Evolutionary conservation across 371 early-diverging fungal species (phyloP).

Genomic region (Blakeslea trispora): DNA sequence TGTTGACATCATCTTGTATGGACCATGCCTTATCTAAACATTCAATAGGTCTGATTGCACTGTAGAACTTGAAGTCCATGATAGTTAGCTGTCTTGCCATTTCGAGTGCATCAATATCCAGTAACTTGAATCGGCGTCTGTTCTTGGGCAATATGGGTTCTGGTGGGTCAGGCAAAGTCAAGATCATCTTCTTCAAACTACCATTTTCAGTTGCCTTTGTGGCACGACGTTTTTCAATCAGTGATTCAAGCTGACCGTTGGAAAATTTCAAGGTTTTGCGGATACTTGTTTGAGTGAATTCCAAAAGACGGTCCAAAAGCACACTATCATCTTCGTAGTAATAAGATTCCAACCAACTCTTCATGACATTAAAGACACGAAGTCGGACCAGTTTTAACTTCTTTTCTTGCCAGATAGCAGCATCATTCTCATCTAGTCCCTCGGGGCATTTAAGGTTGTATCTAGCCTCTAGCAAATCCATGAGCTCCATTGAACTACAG

Average conservation of each 20-base stretch:
- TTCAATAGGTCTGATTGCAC: conserved; percentile 80
- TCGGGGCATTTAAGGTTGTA: conserved; percentile 72
- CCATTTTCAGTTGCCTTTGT: conserved; percentile 29
- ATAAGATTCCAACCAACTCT: conserved; percentile 86
- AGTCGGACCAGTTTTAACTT: conserved; percentile 83
- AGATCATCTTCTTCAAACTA: conserved; percentile 63
- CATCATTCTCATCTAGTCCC: conserved; percentile 62
- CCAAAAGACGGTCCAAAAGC: conserved; percentile 65
- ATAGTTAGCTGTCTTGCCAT: conserved; percentile 93
- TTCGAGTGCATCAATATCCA: conserved; percentile 90
- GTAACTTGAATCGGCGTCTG: conserved; percentile 63
- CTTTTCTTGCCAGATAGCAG: conserved; percentile 76
- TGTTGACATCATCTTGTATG: conserved; percentile 35
- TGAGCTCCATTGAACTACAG: conserved; percentile 67
- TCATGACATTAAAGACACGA: conserved; percentile 86
- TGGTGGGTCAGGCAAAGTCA: conserved; percentile 64
- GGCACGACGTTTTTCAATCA: conserved; percentile 63
- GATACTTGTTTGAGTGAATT: conserved; percentile 76
- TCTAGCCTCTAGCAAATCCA: conserved; percentile 68
- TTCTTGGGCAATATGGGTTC: conserved; percentile 71
- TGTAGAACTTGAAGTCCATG: conserved; percentile 79
- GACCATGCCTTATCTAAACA: conserved; percentile 91
- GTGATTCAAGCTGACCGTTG: conserved; percentile 65
- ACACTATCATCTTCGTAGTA: conserved; percentile 70
- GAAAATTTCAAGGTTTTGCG: conserved; percentile 62